A percentile compares a stretch with the other conserved stretches of the same genome.
phyloP scores from a whole-genome alignment of 441 rosid genomes.

The Capsella rubella region DNA sequence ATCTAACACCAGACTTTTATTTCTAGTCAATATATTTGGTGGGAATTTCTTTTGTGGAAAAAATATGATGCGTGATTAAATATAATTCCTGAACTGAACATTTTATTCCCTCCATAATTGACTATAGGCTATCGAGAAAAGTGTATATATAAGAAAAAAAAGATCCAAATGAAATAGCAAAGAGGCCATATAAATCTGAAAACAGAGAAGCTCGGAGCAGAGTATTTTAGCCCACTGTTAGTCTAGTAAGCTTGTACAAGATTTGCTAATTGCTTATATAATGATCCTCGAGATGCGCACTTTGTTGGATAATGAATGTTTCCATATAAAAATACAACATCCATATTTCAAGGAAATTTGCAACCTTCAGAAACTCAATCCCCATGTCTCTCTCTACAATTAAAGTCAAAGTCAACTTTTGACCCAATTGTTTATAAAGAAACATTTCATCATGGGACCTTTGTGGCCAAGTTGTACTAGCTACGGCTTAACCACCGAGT shows the following conservation, averaged over 20 bases:
- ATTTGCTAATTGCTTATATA: neutral
- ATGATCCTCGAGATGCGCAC: constrained; percentile 39
- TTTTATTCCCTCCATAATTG: too few relatives aligned
- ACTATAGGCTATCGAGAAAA: too few relatives aligned
- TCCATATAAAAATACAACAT: constrained; percentile 34
- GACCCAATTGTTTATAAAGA: constrained; percentile 21
- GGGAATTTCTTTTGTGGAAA: too few relatives aligned
- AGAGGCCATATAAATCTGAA: too few relatives aligned
- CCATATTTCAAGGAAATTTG: constrained; percentile 40
- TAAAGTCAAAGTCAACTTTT: constrained; percentile 36
- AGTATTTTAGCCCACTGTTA: neutral
- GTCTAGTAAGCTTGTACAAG: neutral
- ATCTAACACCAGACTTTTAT: too few relatives aligned
- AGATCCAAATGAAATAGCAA: too few relatives aligned
- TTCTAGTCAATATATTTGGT: too few relatives aligned
- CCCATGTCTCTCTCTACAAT: constrained; percentile 14
- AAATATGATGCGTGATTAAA: too few relatives aligned
- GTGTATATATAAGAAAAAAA: too few relatives aligned
- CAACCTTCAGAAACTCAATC: constrained; percentile 34
- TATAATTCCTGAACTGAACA: too few relatives aligned
- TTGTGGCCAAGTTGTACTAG: constrained; percentile 35
- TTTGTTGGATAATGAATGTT: constrained; percentile 23
- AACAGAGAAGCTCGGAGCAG: too few relatives aligned
- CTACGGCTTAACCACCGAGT: constrained; percentile 61
- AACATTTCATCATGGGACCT: constrained; percentile 23